Evolutionary conservation across 129 eudicot species (phyloP), one percentile per base, ranked within the genome.

Genomic region (Pulicaria dysenterica): DNA sequence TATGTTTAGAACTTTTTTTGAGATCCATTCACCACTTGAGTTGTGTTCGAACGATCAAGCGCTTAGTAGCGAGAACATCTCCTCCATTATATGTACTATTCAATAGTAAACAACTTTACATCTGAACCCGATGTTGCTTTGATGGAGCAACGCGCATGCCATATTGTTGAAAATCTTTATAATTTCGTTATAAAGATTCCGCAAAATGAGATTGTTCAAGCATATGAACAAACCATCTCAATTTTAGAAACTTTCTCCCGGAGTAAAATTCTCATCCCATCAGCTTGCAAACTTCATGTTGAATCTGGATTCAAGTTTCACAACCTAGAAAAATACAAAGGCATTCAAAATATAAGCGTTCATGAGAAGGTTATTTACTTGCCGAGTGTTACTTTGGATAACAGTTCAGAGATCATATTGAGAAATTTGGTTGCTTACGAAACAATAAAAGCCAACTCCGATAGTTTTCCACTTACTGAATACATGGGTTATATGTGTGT

Each of bases 371-470:
- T 67, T 3, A 14, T 66, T 13, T 63, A 74, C 69, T 73, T 83
- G 38, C 88, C 88, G 0, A 54, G 55, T 4, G 8, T 86, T 16
- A 54, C 50, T 8, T 19, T 86, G 11, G 57, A 83, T 3, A 34
- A 64, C 0, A 24, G 74, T 41, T 69, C 88, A 2, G 91, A 86
- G 16, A 79, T 74, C 2, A 19, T 81, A 3, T 8, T 86, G 19
- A 75, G 91, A 71, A 86, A 83, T 53, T 63, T 83, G 74, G 80
- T 83, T 51, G 91, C 78, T 6, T 86, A 76, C 56, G 80, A 64
- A 69, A 34, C 53, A 7, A 46, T 80, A 5, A 68, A 11, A 1
- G 38, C 70, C 17, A 53, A 60, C 2, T 43, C 40, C 0, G 36
- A 68, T 24, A 46, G 62, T 7, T 53, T 69, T 47, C 80, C 67